phyloP scores from a whole-genome alignment of 1,139 yeast species.

The Taphrina sp. region DNA sequence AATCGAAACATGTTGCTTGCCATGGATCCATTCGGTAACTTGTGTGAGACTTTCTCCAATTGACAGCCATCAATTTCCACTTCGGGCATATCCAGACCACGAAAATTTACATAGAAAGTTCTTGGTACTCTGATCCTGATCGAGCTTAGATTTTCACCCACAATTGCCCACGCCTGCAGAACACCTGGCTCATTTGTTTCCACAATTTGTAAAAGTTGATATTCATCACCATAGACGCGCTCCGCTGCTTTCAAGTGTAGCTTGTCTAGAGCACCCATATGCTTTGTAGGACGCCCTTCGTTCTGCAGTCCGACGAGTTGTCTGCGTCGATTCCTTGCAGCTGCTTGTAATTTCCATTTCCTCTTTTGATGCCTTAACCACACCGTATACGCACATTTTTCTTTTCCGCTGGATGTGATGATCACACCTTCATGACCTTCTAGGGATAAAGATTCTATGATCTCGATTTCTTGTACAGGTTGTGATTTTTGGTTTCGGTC shows the following conservation, averaged over 20 bases:
- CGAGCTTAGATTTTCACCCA: constrained; percentile 70
- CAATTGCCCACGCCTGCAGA: constrained; percentile 66
- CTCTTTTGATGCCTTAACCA: constrained; percentile 78
- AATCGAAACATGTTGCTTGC: constrained; percentile 59
- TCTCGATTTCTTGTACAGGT: constrained; percentile 11
- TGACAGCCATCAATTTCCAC: constrained; percentile 52
- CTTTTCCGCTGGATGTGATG: constrained; percentile 45
- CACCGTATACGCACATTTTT: constrained; percentile 64
- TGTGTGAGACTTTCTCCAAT: constrained; percentile 58
- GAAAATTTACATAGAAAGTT: constrained; percentile 66
- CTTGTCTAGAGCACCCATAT: constrained; percentile 56
- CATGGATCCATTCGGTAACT: constrained; percentile 70
- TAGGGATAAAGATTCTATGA: constrained; percentile 1
- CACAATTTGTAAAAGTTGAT: constrained; percentile 81
- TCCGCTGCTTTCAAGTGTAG: constrained; percentile 78
- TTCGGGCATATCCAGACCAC: constrained; percentile 47
- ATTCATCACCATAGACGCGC: constrained; percentile 61
- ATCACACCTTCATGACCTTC: constrained; percentile 2
- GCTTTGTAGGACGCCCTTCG: constrained; percentile 37
- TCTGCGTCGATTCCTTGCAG: constrained; percentile 67
- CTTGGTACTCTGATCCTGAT: constrained; percentile 74
- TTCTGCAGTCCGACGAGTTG: constrained; percentile 68
- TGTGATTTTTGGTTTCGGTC: neutral
- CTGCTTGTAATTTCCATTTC: constrained; percentile 77
- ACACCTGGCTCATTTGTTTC: constrained; percentile 63